Evolutionary conservation across 129 eudicot genomes (phyloP).

Genomic region (Scalesia atractyloides): DNA sequence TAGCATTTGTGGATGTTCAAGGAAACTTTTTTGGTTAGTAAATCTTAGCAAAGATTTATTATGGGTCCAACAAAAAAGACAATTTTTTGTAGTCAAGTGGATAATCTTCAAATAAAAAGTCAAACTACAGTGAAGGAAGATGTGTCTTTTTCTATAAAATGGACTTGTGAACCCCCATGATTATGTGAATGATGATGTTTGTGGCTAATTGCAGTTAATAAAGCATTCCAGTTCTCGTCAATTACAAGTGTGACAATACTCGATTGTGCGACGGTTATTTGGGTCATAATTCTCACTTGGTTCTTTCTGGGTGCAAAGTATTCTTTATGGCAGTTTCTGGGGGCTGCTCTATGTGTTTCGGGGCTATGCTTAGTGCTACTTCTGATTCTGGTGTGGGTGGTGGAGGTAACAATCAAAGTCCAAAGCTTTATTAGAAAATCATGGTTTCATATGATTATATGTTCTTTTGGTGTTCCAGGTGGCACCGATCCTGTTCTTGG

Average conservation of each 20-base stretch:
- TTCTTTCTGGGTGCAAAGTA: slow-evolving; percentile 69
- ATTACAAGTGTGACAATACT: slow-evolving; percentile 85
- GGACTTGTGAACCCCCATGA: not conserved
- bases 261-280: slow-evolving; percentile 81
- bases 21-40: slow-evolving; percentile 75
- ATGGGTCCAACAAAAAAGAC: not conserved
- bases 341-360: slow-evolving; percentile 67
- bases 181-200: not conserved
- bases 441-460: not conserved
- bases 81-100: not conserved
- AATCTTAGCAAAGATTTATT: not conserved
- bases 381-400: slow-evolving; percentile 74
- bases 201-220: slow-evolving; percentile 50
- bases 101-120: not conserved
- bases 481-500: slow-evolving; percentile 87
- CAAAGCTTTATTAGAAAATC: not conserved
- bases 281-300: slow-evolving; percentile 87
- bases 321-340: slow-evolving; percentile 70
- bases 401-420: slow-evolving; percentile 50
- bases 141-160: not conserved
- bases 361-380: slow-evolving; percentile 81
- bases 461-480: slow-evolving; percentile 45
- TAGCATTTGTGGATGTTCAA: slow-evolving; percentile 84
- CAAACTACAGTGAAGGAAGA: no score
- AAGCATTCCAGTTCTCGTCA: slow-evolving; percentile 78